These are phyloP conservation scores for Cyberlindnera mycetangii DNA, from an alignment of 805 yeast genomes.

Conservation along the genomic window DNA sequence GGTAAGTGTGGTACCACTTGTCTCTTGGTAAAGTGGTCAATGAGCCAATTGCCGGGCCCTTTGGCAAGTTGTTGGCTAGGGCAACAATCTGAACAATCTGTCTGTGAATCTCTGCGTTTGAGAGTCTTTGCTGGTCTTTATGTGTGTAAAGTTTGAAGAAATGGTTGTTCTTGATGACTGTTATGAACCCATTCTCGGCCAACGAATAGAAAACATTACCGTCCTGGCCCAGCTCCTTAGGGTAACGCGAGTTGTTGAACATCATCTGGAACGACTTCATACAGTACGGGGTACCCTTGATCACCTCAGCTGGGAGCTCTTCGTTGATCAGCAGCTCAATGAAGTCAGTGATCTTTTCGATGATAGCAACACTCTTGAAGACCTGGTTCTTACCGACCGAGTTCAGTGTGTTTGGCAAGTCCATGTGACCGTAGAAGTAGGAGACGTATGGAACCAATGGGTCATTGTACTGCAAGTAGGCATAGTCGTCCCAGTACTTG, in stretches of 20 bases:
- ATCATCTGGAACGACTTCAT: constrained; percentile 89
- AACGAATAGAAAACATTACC: constrained; percentile 49
- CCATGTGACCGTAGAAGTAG: constrained; percentile 83
- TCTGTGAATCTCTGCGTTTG: constrained; percentile 47
- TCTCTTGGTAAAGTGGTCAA: constrained; percentile 86
- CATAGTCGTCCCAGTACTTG: constrained; percentile 91
- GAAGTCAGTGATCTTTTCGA: constrained; percentile 65
- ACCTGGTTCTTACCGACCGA: constrained; percentile 59
- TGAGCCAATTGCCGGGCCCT: constrained; percentile 53
- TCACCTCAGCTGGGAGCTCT: constrained; percentile 72
- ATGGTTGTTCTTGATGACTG: constrained; percentile 72
- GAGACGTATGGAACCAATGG: constrained; percentile 95
- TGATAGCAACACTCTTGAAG: constrained; percentile 72
- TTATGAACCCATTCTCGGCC: constrained; percentile 58
- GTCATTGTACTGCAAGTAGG: constrained; percentile 86
- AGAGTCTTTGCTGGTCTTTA: constrained; percentile 38
- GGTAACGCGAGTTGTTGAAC: constrained; percentile 88
- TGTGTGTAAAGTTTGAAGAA: constrained; percentile 76
- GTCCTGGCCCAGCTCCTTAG: constrained; percentile 59
- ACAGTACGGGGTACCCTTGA: constrained; percentile 81
- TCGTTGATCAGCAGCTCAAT: constrained; percentile 64
- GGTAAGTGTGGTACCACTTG: constrained; percentile 63
- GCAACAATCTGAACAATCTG: constrained; percentile 57
- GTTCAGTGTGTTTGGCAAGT: constrained; percentile 40
- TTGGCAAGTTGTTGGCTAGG: constrained; percentile 29